Evolutionary conservation across 2,329 filamentous ascomycete species (phyloP).

Genomic region (Pseudocercospora fuligena): DNA sequence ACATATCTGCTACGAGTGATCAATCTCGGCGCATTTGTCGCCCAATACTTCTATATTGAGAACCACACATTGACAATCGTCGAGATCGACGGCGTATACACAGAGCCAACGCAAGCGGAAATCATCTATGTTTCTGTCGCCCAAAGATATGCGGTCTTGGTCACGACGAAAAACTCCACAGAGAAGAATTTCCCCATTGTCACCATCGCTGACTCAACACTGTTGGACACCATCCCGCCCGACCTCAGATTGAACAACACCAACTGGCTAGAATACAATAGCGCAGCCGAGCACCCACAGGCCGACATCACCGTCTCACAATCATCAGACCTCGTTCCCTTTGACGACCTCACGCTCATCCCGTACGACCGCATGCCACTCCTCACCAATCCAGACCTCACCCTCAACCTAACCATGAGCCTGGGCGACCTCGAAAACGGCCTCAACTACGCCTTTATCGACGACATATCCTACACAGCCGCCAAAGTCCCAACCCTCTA

Average conservation of each 20-base stretch:
- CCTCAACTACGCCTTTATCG: slow-evolving; percentile 65
- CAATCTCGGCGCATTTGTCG: slow-evolving; percentile 72
- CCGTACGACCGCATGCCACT: slow-evolving; percentile 69
- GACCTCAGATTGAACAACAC: slow-evolving; percentile 68
- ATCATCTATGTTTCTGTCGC: slow-evolving; percentile 70
- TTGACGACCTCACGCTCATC: slow-evolving; percentile 74
- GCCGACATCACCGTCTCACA: slow-evolving; percentile 49
- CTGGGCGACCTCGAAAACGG: slow-evolving; percentile 72
- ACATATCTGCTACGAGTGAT: slow-evolving; percentile 70
- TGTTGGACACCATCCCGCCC: slow-evolving; percentile 69
- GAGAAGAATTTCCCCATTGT: slow-evolving; percentile 65
- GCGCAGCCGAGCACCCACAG: slow-evolving; percentile 47
- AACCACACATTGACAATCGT: slow-evolving; percentile 67
- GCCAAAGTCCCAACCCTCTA: slow-evolving; percentile 82
- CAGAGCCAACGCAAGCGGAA: slow-evolving; percentile 62
- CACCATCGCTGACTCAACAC: slow-evolving; percentile 52
- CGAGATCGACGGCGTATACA: slow-evolving; percentile 71
- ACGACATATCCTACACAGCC: slow-evolving; percentile 74
- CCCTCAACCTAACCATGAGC: slow-evolving; percentile 61
- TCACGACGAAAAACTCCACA: slow-evolving; percentile 63
- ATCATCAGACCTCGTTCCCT: slow-evolving; percentile 66
- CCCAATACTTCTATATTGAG: slow-evolving; percentile 73
- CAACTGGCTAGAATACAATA: slow-evolving; percentile 60
- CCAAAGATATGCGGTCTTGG: slow-evolving; percentile 70
- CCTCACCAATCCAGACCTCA: slow-evolving; percentile 65